A percentile compares a stretch with the other conserved stretches of the same genome.
Conservation (phyloP, 306 rosid genomes). For the Myrica gale region DNA sequence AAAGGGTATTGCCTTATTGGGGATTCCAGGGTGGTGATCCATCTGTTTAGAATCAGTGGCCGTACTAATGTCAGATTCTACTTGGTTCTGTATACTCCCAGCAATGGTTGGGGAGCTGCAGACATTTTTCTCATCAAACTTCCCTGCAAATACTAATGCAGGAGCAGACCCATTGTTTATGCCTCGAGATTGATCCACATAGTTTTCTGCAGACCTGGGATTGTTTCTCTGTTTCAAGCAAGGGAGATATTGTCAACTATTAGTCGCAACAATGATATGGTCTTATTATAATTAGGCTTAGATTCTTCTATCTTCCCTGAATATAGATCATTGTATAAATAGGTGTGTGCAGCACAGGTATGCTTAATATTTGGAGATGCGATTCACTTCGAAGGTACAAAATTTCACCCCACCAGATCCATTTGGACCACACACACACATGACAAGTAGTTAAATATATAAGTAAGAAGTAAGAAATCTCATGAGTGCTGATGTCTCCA, state of each 20-base stretch:
- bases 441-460: neutral
- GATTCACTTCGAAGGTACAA: neutral
- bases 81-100: conserved; percentile 42
- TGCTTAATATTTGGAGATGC: neutral
- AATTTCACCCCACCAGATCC: neutral
- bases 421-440: conserved; percentile 14
- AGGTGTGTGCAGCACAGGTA: conserved; percentile 6
- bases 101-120: conserved; percentile 47
- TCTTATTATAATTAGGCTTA: conserved; percentile 2
- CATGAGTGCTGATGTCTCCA: conserved; percentile 4
- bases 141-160: conserved; percentile 54
- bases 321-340: conserved; percentile 3
- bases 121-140: conserved; percentile 56
- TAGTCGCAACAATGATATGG: neutral
- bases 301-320: conserved; percentile 15
- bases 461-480: neutral
- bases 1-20: conserved; percentile 48
- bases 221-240: conserved; percentile 56
- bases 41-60: conserved; percentile 53
- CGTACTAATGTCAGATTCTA: conserved; percentile 59
- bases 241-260: conserved; percentile 19
- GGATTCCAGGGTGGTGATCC: conserved; percentile 52
- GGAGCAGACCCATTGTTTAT: conserved; percentile 51
- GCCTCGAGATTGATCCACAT: conserved; percentile 53
- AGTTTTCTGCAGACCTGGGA: conserved; percentile 57